Conservation (phyloP, 23 red algal species). For the Chondrus crispus region DNA sequence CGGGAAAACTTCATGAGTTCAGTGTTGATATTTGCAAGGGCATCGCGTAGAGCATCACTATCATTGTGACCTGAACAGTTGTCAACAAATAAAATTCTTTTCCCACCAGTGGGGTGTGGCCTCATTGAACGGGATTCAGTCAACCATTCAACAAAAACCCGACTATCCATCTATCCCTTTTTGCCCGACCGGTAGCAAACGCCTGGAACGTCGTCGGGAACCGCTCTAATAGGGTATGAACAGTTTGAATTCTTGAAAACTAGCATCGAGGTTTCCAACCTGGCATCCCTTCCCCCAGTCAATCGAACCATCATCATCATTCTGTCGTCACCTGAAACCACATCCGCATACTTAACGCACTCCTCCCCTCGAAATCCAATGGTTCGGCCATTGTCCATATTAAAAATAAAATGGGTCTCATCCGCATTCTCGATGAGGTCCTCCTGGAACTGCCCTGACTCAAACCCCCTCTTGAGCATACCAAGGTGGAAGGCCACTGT, state of each 20-base stretch:
- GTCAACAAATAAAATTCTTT: slow-evolving; percentile 10
- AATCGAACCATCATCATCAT: not conserved
- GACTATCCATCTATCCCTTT: slow-evolving; percentile 35
- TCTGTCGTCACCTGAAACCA: not conserved
- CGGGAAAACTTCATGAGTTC: no score
- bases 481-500: not conserved
- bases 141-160: not conserved
- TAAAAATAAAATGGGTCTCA: slow-evolving; percentile 18
- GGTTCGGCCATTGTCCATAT: slow-evolving; percentile 25
- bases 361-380: slow-evolving; percentile 5
- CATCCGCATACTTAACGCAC: slow-evolving; percentile 19
- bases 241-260: slow-evolving; percentile 14
- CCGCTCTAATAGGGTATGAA: not conserved
- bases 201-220: slow-evolving; percentile 7
- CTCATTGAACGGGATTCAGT: not conserved
- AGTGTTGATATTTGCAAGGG: no score
- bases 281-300: not conserved
- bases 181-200: slow-evolving; percentile 21
- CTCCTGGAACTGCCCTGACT: not conserved
- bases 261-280: not conserved
- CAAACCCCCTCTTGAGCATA: not conserved
- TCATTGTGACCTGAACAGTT: not conserved
- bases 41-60: no score
- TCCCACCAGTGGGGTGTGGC: not conserved
- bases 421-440: slow-evolving; percentile 24